Base-by-base conservation (phyloP, 108 stramenopile genomes). In the Stephanodiscus triporus region DNA sequence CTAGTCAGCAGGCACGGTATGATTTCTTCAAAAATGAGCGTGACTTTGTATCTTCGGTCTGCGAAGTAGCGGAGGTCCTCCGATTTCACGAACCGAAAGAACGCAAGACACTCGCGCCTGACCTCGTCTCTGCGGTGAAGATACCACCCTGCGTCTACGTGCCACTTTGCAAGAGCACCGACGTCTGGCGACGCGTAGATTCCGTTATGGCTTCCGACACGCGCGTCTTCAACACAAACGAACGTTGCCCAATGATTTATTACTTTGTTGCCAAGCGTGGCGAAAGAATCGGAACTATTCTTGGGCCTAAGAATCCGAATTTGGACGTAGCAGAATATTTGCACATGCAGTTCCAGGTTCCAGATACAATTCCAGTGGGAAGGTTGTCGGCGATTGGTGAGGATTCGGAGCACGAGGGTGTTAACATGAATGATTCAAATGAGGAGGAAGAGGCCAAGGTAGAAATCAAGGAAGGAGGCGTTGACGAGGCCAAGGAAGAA, bases 241-340 rank as follows among this genome's bases (percentile, higher is more conserved):
- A 93, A 68, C 84, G 98, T 14, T 96, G 95, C 69, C 98, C 98
- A 8, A 86, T 93, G 48, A 86, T 99, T 53, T 95, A 98, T 87
- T 88, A 93, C 77, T 98, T 98, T 86, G 83, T 95, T 27, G 84
- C 88, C 30, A 80, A 80, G 61, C 89, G 90, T 27, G 95, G 93
- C 30, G 91, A 92, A 66, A 71, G 57, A 27, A 68, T 81, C 62
- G 83, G 83, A 42, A 66, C 48, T 23, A 63, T 36, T 2, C 51
- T 82, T 9, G 83, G 80, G 13, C 65, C 72, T 24, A 84, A 77
- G 51, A 88, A 97, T 63, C 84, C 78, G 19, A 91, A 94, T 48
- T 65, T 96, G 22, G 98, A 99, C 70, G 95, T 97, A 10, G 97
- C 97, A 19, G 97, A 95, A 65, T 98, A 91, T 83, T 83, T 99